Conservation (phyloP, 352 stramenopile species). For the Phytophthora cactorum region DNA sequence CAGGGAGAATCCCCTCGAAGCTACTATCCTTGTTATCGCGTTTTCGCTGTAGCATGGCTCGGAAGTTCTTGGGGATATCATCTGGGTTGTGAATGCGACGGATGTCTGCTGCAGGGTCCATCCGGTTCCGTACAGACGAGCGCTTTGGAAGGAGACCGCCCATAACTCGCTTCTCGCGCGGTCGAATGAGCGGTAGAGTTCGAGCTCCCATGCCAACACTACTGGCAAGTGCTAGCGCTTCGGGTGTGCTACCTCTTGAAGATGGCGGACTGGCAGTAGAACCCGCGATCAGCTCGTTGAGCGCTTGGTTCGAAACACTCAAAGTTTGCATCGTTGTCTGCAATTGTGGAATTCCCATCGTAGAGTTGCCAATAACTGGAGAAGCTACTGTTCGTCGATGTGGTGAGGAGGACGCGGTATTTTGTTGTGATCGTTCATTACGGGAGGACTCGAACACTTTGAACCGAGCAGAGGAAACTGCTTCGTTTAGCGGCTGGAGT, state of each 20-base stretch:
- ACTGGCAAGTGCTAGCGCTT: conserved; percentile 32
- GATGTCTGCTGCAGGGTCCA: conserved; percentile 73
- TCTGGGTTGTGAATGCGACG: conserved; percentile 74
- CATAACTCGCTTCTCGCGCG: conserved; percentile 66
- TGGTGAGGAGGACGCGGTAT: conserved; percentile 9
- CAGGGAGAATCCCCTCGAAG: conserved; percentile 44
- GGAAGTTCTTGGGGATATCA: conserved; percentile 79
- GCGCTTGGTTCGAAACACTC: conserved; percentile 26
- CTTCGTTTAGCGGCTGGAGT: conserved; percentile 56
- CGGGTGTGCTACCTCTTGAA: conserved; percentile 19
- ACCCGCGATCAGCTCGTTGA: conserved; percentile 29
- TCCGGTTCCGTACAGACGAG: conserved; percentile 61
- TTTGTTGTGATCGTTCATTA: conserved; percentile 9
- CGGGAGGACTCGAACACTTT: conserved; percentile 42
- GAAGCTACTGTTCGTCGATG: conserved; percentile 22
- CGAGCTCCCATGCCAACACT: conserved; percentile 45
- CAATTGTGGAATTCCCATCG: conserved; percentile 7
- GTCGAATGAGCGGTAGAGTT: conserved; percentile 58
- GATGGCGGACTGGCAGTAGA: conserved; percentile 20
- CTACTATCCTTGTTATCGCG: conserved; percentile 38
- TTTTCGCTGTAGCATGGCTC: conserved; percentile 63
- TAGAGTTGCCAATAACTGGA: background rate
- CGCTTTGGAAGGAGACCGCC: conserved; percentile 73
- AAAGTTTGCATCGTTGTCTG: conserved; percentile 21
- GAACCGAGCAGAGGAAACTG: conserved; percentile 55